phyloP scores from a whole-genome alignment of 2,329 filamentous ascomycete genomes.

The Amylocarpus encephaloides region DNA sequence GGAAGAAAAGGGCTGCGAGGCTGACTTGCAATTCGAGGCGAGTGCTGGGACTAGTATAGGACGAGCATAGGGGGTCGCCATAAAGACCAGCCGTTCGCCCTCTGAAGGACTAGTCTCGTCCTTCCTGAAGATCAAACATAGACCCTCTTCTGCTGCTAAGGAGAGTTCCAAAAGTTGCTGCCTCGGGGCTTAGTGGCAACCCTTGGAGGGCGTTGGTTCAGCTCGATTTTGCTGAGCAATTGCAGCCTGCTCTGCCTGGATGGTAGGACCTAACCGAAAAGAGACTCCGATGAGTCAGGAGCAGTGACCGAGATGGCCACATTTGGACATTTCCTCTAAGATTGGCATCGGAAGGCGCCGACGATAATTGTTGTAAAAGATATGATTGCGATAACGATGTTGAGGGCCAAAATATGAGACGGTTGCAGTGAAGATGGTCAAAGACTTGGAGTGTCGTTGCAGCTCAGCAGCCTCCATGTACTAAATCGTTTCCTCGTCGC shows the following conservation, averaged over 20 bases:
- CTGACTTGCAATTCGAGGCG: not conserved
- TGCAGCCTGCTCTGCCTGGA: not conserved
- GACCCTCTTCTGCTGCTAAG: not conserved
- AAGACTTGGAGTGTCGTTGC: not conserved
- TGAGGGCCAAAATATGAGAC: not conserved
- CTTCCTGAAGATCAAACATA: not conserved
- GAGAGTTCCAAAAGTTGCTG: not conserved
- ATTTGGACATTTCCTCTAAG: not conserved
- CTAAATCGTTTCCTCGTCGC: no score
- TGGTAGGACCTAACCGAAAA: not conserved
- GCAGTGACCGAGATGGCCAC: not conserved
- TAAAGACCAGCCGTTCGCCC: not conserved
- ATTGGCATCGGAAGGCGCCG: not conserved
- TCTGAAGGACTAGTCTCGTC: not conserved
- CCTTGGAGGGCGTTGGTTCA: not conserved
- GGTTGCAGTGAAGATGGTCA: not conserved
- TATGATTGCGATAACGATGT: not conserved
- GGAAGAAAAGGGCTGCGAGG: not conserved
- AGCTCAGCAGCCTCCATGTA: not conserved
- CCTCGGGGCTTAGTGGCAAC: not conserved
- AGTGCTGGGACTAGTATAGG: not conserved
- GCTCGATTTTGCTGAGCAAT: constrained; percentile 1
- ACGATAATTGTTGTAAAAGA: not conserved
- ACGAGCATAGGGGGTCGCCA: not conserved
- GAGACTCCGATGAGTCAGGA: not conserved